Base-by-base conservation (phyloP, 1,139 yeast species). In the Candida gigantensis region DNA sequence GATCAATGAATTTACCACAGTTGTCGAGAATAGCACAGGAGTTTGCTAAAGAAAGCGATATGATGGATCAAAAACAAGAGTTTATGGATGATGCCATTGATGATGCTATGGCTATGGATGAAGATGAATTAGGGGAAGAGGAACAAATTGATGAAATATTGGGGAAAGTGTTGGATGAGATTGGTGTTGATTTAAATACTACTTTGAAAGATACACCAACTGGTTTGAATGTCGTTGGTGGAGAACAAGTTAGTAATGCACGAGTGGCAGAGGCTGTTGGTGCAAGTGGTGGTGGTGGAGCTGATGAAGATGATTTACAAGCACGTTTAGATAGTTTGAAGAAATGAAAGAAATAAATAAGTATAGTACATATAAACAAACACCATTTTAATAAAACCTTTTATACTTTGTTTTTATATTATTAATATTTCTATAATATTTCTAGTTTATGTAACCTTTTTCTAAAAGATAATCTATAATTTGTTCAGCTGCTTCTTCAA, bases 71-170 rank as follows among this genome's bases (percentile, higher is more conserved):
- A 64, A 84, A 96, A 53, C 97, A 92, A 59, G 99, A 94, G 56
- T 88, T 92, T 77, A 94, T 92, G 87, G 98, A 92, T 58, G 98
- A 92, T 56, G 95, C 96, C 10, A 84, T 94, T 50, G 98, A 92
- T 57, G 97, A 90, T 57, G 84, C 92, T 18, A 87, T 90, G 89
- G 95, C 84, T 38, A 87, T 82, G 56, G 81, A 85, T 42, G 89
- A 82, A 35, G 84, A 74, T 39, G 82, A 74, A 39, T 60, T 68
- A 48, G 75, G 72, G 36, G 84, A 81, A 49, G 89, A 84, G 47
- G 96, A 87, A 50, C 97, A 92, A 57, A 85, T 87, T 10, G 97
- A 92, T 54, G 97, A 90, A 52, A 85, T 92, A 32, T 90, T 94
- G 40, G 80, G 83, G 55, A 88, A 84, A 60, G 97, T 94, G 1